Evolutionary conservation across 805 yeast species (phyloP).

Genomic region (Metschnikowia arizonensis): DNA sequence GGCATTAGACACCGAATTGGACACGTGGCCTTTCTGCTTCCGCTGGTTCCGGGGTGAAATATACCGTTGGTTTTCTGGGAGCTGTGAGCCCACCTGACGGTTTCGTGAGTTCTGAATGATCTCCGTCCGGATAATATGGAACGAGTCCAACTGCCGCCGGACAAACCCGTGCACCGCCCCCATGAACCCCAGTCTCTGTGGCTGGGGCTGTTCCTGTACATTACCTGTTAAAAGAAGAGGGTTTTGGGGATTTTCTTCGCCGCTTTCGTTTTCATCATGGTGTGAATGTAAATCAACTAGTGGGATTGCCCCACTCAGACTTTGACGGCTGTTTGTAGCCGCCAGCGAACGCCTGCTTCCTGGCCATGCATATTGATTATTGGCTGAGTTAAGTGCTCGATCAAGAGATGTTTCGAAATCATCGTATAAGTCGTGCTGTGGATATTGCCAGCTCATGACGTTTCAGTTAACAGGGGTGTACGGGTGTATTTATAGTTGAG

Average conservation of each 20-base stretch:
- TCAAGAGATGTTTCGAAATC: constrained; percentile 63
- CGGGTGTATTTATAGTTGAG: too few relatives aligned
- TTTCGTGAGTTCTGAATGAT: constrained; percentile 5
- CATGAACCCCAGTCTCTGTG: not conserved
- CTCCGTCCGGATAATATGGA: constrained; percentile 6
- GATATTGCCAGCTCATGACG: constrained; percentile 2
- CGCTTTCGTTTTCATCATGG: not conserved
- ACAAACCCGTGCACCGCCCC: constrained; percentile 1
- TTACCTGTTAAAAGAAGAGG: not conserved
- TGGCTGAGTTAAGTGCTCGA: constrained; percentile 53
- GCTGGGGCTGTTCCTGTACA: too few relatives aligned
- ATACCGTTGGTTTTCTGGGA: constrained; percentile 27
- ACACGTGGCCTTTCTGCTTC: constrained; percentile 34
- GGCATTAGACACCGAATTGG: constrained; percentile 89
- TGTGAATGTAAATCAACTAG: not conserved
- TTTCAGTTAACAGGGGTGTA: not conserved
- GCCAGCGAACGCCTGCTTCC: constrained; percentile 26
- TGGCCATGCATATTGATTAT: constrained; percentile 27
- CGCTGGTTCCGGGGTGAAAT: constrained; percentile 36
- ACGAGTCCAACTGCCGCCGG: constrained; percentile 5
- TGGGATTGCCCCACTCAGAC: constrained; percentile 2
- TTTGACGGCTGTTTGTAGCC: constrained; percentile 1
- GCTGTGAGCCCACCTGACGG: not conserved
- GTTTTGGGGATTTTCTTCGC: not conserved
- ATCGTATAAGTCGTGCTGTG: constrained; percentile 46